phyloP scores from a whole-genome alignment of 2,329 filamentous ascomycete genomes.

The Huntiella bhutanensis region DNA sequence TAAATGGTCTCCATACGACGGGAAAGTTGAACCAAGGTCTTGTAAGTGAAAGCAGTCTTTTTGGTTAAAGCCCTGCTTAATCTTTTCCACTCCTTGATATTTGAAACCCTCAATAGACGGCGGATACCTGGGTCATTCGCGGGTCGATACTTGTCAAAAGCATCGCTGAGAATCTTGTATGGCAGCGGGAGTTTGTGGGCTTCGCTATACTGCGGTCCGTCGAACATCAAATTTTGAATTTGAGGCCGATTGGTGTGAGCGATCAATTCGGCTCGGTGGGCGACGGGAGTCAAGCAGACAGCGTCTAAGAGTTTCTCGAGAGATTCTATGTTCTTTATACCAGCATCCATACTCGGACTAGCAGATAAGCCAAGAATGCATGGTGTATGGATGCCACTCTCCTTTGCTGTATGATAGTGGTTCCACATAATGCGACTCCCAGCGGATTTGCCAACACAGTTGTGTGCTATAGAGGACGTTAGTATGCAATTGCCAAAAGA shows the following conservation, averaged over 20 bases:
- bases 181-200: background rate
- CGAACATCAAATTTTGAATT: conserved; percentile 9
- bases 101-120: background rate
- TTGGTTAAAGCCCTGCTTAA: background rate
- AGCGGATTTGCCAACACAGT: conserved; percentile 45
- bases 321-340: conserved; percentile 31
- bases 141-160: conserved; percentile 23
- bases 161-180: background rate
- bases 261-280: conserved; percentile 52
- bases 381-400: conserved; percentile 28
- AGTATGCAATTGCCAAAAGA: background rate
- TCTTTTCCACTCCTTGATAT: background rate
- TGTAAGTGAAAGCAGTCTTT: background rate
- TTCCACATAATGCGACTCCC: conserved; percentile 53
- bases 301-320: conserved; percentile 56
- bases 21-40: conserved; percentile 29
- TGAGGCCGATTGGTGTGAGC: conserved; percentile 47
- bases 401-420: conserved; percentile 41
- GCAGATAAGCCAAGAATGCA: conserved; percentile 63
- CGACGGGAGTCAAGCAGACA: conserved; percentile 46
- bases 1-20: conserved; percentile 31
- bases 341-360: conserved; percentile 50
- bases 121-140: conserved; percentile 39
- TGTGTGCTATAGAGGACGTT: conserved; percentile 41
- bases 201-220: background rate